phyloP scores from a whole-genome alignment of 176 grass and related monocot genomes.

The Sorghum bicolor region Sorghum_bicolor_NCBIv3 NC_012871.2:9044501-9045000 shows the following conservation, averaged over 20 bases:
- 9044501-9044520: background rate
- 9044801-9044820: too few relatives aligned
- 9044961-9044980: too few relatives aligned
- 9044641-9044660: background rate
- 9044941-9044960: too few relatives aligned
- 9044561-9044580: background rate
- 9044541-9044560: background rate
- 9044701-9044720: background rate
- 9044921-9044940: too few relatives aligned
- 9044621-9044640: background rate
- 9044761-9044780: background rate
- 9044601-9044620: background rate
- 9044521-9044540: constrained; percentile 18
- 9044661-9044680: background rate
- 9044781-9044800: too few relatives aligned
- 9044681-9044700: background rate
- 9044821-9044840: too few relatives aligned
- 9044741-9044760: background rate
- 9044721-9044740: background rate
- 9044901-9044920: too few relatives aligned
- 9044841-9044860: too few relatives aligned
- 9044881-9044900: too few relatives aligned
- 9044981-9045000: too few relatives aligned
- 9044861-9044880: too few relatives aligned
- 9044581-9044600: background rate